These are phyloP conservation scores for Phalaenopsis hybrid DNA, from an alignment of 116 monocot genomes.

Conservation along the genomic window DNA sequence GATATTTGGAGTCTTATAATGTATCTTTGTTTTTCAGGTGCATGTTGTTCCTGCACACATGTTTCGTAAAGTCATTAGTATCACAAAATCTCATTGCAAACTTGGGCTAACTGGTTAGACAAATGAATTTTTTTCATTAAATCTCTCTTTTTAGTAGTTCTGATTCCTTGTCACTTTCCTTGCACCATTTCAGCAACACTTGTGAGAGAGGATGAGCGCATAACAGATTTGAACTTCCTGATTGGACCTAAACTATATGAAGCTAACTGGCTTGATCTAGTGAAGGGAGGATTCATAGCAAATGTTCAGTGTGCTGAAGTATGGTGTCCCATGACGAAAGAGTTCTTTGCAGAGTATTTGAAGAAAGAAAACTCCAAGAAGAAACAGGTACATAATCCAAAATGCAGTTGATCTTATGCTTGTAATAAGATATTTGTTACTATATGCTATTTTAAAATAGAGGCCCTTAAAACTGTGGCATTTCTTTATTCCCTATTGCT, in stretches of 20 bases:
- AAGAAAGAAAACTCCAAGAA: slow-evolving; percentile 96
- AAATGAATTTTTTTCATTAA: background rate
- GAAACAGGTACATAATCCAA: slow-evolving; percentile 54
- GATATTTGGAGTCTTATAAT: slow-evolving; percentile 8
- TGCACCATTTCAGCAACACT: slow-evolving; percentile 69
- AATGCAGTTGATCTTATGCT: background rate
- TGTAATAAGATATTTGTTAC: too few relatives aligned
- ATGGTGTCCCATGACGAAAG: slow-evolving; percentile 99
- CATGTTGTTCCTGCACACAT: slow-evolving; percentile 98
- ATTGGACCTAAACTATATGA: slow-evolving; percentile 98
- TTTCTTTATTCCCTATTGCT: background rate
- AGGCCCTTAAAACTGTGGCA: background rate
- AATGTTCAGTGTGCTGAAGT: slow-evolving; percentile 99
- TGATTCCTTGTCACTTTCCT: slow-evolving; percentile 2
- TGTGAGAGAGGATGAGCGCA: slow-evolving; percentile 98
- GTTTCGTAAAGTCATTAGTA: slow-evolving; percentile 98
- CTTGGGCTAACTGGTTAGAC: slow-evolving; percentile 83
- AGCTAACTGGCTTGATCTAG: slow-evolving; percentile 98
- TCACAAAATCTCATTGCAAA: slow-evolving; percentile 98
- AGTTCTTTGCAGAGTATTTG: slow-evolving; percentile 98
- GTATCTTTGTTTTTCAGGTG: slow-evolving; percentile 40
- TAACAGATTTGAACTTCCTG: slow-evolving; percentile 97
- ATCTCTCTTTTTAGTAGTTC: background rate
- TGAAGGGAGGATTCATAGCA: slow-evolving; percentile 98
- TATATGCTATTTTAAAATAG: background rate